Conservation (phyloP, 495 filamentous ascomycete genomes). For the Viridothelium virens region DNA sequence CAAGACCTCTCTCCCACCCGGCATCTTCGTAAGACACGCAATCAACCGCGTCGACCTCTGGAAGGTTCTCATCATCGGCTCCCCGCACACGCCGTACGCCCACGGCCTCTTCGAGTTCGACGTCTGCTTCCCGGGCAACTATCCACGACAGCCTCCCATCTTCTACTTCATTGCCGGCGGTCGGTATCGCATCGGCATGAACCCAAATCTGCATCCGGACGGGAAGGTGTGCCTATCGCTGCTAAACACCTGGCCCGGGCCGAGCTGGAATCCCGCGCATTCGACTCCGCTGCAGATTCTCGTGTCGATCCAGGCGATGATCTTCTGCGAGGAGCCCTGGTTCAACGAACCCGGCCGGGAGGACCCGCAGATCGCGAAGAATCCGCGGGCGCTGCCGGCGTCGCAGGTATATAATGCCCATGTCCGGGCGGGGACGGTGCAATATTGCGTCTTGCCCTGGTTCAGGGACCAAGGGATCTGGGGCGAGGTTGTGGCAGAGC, state of each 20-base stretch:
- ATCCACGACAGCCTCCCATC: constrained; percentile 44
- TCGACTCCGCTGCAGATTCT: constrained; percentile 53
- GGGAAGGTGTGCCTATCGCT: constrained; percentile 56
- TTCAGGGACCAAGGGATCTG: not conserved
- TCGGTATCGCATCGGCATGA: constrained; percentile 41
- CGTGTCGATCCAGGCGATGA: constrained; percentile 56
- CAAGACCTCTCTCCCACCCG: constrained; percentile 46
- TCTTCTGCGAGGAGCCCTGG: constrained; percentile 50
- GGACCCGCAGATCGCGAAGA: not conserved
- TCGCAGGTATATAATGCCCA: not conserved
- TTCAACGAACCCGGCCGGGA: constrained; percentile 51
- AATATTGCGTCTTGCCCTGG: constrained; percentile 8
- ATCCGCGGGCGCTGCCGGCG: not conserved
- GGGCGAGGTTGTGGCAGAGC: constrained; percentile 5
- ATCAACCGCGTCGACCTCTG: constrained; percentile 47
- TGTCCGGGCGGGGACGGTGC: not conserved
- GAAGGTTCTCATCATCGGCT: constrained; percentile 52
- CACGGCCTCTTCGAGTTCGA: constrained; percentile 57
- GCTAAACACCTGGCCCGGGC: constrained; percentile 51
- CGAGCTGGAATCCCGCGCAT: constrained; percentile 44
- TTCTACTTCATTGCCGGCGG: constrained; percentile 47
- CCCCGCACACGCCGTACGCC: constrained; percentile 52
- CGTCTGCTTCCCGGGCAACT: constrained; percentile 41
- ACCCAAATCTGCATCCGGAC: constrained; percentile 52
- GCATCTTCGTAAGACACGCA: constrained; percentile 53